Evolutionary conservation across 495 filamentous ascomycete genomes (phyloP), one percentile per base, ranked within the genome.

Genomic region (Aspergillus coremiiformis): DNA sequence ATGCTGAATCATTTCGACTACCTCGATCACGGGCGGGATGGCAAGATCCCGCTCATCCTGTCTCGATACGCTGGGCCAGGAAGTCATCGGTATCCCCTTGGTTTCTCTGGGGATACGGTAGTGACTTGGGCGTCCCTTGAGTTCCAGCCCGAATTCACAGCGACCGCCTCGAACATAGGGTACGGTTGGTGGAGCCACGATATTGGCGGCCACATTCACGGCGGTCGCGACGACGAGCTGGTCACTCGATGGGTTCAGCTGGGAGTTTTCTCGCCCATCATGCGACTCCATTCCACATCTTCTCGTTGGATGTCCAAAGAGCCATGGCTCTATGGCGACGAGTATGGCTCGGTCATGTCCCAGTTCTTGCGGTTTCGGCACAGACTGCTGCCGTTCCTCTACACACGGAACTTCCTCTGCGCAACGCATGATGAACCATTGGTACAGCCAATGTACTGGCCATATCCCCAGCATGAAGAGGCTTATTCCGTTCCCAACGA

Each of bases 151-250:
- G 80, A 84, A 52, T 84, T 83, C 59, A 84, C 80, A 0, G 75
- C 77, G 5, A 81, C 79, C 0, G 76, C 80, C 0, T 81, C 78
- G 12, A 84, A 84, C 64, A 82, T 84, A 51, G 80, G 80, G 3
- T 84, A 77, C 51, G 79, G 79, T 8, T 84, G 79, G 79, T 84
- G 80, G 80, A 80, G 77, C 47, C 78, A 84, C 57, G 80, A 84
- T 52, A 82, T 84, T 39, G 80, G 80, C 19, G 80, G 80, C 20
- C 80, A 84, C 55, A 70, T 70, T 47, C 61, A 56, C 11, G 80
- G 80, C 1, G 54, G 58, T 5, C 71, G 69, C 9, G 77, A 77
- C 47, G 77, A 80, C 41, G 75, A 84, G 51, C 68, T 83, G 10
- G 60, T 68, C 0, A 70, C 72, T 17, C 75, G 80, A 43, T 84